These are phyloP conservation scores for Crithidia brevicula DNA, from an alignment of 208 protist genomes.

Conservation along the genomic window DNA sequence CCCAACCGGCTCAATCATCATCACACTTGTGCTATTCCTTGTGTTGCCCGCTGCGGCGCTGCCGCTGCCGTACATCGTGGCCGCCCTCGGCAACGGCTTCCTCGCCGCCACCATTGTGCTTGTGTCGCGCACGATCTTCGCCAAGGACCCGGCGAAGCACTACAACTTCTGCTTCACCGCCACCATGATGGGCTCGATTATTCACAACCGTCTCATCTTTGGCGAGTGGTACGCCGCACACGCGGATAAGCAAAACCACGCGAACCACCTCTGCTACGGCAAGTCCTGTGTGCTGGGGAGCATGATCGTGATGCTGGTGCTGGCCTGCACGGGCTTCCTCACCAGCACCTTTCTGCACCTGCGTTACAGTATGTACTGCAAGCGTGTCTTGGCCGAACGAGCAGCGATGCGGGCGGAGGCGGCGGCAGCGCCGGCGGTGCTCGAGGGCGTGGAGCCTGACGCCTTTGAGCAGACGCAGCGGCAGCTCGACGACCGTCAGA, in stretches of 20 bases:
- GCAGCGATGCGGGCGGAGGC: slow-evolving; percentile 4
- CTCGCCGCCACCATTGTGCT: slow-evolving; percentile 49
- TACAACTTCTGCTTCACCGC: slow-evolving; percentile 65
- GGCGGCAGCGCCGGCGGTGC: not conserved
- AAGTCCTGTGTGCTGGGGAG: slow-evolving; percentile 45
- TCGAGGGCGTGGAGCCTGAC: not conserved
- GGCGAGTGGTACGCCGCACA: slow-evolving; percentile 66
- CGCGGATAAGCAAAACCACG: slow-evolving; percentile 41
- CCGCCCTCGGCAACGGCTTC: slow-evolving; percentile 67
- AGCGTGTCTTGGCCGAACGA: slow-evolving; percentile 45
- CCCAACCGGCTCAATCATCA: slow-evolving; percentile 41
- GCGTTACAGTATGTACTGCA: slow-evolving; percentile 41
- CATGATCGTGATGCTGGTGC: slow-evolving; percentile 44
- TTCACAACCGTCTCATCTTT: slow-evolving; percentile 68
- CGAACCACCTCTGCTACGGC: slow-evolving; percentile 28
- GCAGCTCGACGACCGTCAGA: not conserved
- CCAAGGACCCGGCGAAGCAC: slow-evolving; percentile 70
- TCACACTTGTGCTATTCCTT: slow-evolving; percentile 48
- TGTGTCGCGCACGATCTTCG: slow-evolving; percentile 70
- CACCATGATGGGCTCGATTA: slow-evolving; percentile 37
- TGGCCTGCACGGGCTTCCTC: slow-evolving; percentile 37
- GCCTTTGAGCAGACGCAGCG: slow-evolving; percentile 9
- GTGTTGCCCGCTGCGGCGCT: slow-evolving; percentile 33
- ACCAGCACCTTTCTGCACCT: slow-evolving; percentile 43
- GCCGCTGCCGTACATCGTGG: slow-evolving; percentile 55